Conservation (phyloP, 2,329 filamentous ascomycete species). For the Fusarium redolens region DNA sequence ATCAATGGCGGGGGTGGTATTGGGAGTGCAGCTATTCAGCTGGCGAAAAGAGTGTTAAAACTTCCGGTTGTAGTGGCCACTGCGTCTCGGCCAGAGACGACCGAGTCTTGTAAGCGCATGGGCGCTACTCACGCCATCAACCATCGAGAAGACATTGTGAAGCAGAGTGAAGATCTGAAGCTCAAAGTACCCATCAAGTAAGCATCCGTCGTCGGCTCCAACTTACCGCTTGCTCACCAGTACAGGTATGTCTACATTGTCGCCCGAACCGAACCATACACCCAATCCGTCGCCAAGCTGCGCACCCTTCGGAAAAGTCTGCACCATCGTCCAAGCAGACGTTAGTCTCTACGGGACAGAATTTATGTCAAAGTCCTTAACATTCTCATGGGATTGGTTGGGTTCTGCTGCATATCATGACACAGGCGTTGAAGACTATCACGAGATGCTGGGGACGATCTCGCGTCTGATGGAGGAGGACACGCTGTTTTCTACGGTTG, state of each 20-base stretch:
- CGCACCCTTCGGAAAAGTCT: neutral
- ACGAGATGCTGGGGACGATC: neutral
- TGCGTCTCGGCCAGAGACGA: neutral
- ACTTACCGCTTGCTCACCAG: accelerated
- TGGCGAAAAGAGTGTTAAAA: neutral
- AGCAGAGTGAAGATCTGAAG: neutral
- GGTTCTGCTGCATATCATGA: constrained; percentile 3
- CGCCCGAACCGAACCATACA: neutral
- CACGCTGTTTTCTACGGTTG: neutral
- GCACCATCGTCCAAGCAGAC: neutral
- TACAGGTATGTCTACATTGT: neutral
- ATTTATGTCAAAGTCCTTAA: neutral
- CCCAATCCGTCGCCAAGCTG: neutral
- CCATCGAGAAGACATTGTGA: neutral
- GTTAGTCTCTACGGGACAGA: neutral
- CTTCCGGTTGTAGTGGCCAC: neutral
- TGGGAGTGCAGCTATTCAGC: neutral
- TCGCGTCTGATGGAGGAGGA: neutral
- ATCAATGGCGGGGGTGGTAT: neutral
- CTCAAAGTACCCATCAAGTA: neutral
- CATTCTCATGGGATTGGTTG: neutral
- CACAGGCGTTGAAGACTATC: neutral
- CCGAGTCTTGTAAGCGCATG: neutral
- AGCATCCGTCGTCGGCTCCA: neutral
- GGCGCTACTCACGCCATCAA: neutral